Conservation (phyloP, 208 protist species). For the Phytomonas sp. region DNA sequence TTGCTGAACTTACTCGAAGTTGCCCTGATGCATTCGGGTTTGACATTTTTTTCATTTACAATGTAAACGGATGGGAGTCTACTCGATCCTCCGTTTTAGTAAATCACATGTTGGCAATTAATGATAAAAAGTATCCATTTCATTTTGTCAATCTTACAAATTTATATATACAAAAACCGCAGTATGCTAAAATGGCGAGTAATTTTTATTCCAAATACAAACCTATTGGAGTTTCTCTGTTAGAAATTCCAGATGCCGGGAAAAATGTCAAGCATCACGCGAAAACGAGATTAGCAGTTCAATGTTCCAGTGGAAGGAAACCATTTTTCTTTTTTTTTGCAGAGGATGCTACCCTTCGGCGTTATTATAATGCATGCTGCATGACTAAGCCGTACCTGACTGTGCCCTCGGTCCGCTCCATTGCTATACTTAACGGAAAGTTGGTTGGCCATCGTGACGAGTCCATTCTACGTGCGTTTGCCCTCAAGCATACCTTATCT, state of each 20-base stretch:
- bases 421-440: slow-evolving; percentile 75
- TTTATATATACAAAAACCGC: slow-evolving; percentile 44
- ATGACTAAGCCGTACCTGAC: slow-evolving; percentile 66
- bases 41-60: slow-evolving; percentile 75
- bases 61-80: slow-evolving; percentile 83
- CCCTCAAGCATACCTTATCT: slow-evolving; percentile 78
- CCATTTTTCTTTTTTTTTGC: slow-evolving; percentile 51
- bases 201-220: slow-evolving; percentile 10
- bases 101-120: slow-evolving; percentile 75
- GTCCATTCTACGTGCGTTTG: slow-evolving; percentile 55
- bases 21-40: slow-evolving; percentile 61
- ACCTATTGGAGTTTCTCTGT: slow-evolving; percentile 26
- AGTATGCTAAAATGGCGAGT: slow-evolving; percentile 24
- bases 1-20: slow-evolving; percentile 42
- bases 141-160: slow-evolving; percentile 84
- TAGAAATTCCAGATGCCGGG: neutral
- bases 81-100: slow-evolving; percentile 70
- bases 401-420: slow-evolving; percentile 64
- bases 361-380: slow-evolving; percentile 79
- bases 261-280: neutral
- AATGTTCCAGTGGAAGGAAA: neutral
- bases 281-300: neutral
- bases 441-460: slow-evolving; percentile 75
- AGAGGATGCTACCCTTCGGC: slow-evolving; percentile 74
- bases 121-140: slow-evolving; percentile 64